phyloP scores from a whole-genome alignment of 495 filamentous ascomycete genomes.

The Cladorrhinum samala region DNA sequence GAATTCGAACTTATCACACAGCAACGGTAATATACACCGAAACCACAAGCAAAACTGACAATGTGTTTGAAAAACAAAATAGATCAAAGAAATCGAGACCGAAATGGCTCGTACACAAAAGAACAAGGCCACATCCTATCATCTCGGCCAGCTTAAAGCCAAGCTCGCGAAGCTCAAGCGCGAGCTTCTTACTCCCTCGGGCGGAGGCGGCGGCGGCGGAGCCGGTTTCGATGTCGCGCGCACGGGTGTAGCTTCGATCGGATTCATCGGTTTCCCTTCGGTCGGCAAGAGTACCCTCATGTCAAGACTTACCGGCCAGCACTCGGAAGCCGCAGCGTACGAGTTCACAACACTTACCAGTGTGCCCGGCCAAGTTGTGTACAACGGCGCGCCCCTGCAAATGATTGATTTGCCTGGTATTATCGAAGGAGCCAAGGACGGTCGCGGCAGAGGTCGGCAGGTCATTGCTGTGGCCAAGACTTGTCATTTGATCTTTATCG shows the following conservation, averaged over 20 bases:
- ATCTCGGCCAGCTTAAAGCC: constrained; percentile 87
- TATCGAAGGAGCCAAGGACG: constrained; percentile 97
- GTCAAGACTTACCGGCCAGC: constrained; percentile 88
- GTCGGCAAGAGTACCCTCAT: constrained; percentile 98
- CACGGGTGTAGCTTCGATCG: constrained; percentile 94
- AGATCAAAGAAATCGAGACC: constrained; percentile 98
- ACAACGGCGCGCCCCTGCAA: constrained; percentile 94
- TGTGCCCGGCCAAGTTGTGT: constrained; percentile 91
- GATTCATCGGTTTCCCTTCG: constrained; percentile 83
- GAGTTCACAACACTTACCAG: constrained; percentile 98
- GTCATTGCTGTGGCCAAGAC: constrained; percentile 99
- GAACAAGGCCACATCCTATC: constrained; percentile 93
- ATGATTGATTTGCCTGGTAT: constrained; percentile 99
- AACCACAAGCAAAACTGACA: constrained; percentile 4
- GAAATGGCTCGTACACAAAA: constrained; percentile 98
- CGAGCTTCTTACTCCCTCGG: constrained; percentile 82
- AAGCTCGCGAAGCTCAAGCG: constrained; percentile 97
- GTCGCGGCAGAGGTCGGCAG: constrained; percentile 94
- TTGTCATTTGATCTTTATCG: constrained; percentile 97
- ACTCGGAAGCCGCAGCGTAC: constrained; percentile 95
- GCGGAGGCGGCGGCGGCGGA: constrained; percentile 77
- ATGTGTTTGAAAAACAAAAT: constrained; percentile 18
- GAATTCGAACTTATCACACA: constrained; percentile 15
- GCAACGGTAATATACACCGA: not conserved
- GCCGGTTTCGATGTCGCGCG: constrained; percentile 96